phyloP scores from a whole-genome alignment of 2,329 filamentous ascomycete species.

The Botryotinia calthae region DNA sequence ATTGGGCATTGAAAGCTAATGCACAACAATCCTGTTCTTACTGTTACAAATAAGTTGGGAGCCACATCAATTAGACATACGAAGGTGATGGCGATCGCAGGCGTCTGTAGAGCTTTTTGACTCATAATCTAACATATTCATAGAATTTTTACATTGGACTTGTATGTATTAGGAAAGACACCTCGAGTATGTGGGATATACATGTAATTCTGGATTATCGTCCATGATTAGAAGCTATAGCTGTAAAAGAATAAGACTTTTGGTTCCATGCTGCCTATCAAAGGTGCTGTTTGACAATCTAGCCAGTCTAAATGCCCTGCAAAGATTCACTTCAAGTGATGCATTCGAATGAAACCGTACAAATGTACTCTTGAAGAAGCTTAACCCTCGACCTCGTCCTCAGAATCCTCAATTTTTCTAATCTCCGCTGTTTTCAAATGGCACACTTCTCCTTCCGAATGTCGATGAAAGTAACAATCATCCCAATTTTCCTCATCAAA shows the following conservation, averaged over 20 bases:
- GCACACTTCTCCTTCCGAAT: background rate
- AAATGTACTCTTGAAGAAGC: background rate
- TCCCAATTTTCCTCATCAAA: background rate
- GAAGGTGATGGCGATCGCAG: background rate
- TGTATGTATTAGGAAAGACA: background rate
- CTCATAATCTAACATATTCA: background rate
- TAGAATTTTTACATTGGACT: background rate
- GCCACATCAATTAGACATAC: accelerated
- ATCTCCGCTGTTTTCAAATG: background rate
- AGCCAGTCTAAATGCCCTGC: background rate
- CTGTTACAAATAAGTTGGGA: background rate
- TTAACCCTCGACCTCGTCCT: background rate
- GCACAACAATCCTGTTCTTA: background rate
- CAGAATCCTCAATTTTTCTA: background rate
- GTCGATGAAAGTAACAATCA: background rate
- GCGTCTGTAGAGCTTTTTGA: background rate
- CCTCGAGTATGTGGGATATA: background rate
- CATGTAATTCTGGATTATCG: background rate
- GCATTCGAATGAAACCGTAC: background rate
- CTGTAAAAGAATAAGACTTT: too few relatives aligned
- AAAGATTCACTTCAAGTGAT: accelerated
- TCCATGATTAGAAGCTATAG: background rate
- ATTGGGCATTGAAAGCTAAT: background rate
- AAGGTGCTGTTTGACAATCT: background rate
- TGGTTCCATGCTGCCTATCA: background rate